A percentile compares a stretch with the other conserved stretches of the same genome.
phyloP scores from a whole-genome alignment of 2,329 filamentous ascomycete species.

The Epichloe scottii region DNA sequence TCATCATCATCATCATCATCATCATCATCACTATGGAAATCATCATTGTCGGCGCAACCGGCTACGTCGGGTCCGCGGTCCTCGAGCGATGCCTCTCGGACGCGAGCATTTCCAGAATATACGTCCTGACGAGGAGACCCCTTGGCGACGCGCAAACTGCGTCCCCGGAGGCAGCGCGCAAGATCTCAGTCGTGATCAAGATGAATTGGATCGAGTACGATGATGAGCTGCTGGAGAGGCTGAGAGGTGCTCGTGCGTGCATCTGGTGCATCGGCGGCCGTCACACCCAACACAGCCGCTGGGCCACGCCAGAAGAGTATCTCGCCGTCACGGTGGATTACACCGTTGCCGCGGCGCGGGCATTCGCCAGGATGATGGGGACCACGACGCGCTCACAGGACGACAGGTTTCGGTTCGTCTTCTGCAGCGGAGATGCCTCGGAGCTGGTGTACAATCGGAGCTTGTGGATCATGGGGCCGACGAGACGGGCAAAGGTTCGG shows the following conservation, averaged over 20 bases:
- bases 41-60: conserved; percentile 1
- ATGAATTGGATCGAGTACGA: not conserved
- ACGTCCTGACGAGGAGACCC: not conserved
- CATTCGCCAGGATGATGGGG: not conserved
- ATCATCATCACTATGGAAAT: not conserved
- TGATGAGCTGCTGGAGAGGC: not conserved
- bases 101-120: not conserved
- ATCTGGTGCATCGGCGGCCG: conserved; percentile 3
- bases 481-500: conserved; percentile 2
- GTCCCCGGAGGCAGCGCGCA: not conserved
- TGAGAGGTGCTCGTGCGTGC: not conserved
- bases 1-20: too few species aligned
- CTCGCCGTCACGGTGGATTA: conserved; percentile 1
- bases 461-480: conserved; percentile 4
- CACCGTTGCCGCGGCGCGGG: not conserved
- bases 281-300: not conserved
- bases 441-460: conserved; percentile 3
- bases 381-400: too few species aligned
- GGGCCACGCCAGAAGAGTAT: conserved; percentile 2
- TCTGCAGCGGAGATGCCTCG: not conserved
- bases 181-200: not conserved
- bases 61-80: conserved; percentile 2
- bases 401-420: not conserved
- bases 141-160: not conserved
- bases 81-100: conserved; percentile 1